These are phyloP conservation scores for Aechmea fasciata DNA, from an alignment of 176 grass and related monocot genomes.

Conservation along the genomic window DNA sequence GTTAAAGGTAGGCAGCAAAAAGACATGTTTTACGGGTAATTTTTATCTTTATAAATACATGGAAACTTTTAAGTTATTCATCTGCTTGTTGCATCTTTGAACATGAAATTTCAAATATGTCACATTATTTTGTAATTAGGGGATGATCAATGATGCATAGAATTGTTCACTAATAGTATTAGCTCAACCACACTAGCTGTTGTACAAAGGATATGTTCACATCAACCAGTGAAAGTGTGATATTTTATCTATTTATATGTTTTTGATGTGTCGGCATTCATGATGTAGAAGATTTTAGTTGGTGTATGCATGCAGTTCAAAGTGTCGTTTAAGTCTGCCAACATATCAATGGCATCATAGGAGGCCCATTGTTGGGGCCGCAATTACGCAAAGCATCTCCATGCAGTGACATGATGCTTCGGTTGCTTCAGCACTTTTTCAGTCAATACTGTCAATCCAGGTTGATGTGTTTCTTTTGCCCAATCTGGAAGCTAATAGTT, in stretches of 20 bases:
- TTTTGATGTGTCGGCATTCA: not conserved
- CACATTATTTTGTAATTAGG: not conserved
- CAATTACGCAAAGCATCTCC: too few species aligned
- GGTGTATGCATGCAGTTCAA: too few species aligned
- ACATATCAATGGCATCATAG: too few species aligned
- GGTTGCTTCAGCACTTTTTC: too few species aligned
- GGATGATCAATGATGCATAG: not conserved
- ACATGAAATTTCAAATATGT: not conserved
- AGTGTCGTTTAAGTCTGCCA: too few species aligned
- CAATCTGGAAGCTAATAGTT: too few species aligned
- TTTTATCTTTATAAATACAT: not conserved
- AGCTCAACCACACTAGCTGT: not conserved
- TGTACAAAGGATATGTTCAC: not conserved
- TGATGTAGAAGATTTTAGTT: not conserved
- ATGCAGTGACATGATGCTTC: too few species aligned
- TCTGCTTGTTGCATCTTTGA: too few species aligned
- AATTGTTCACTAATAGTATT: not conserved
- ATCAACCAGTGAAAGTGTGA: not conserved
- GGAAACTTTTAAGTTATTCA: too few species aligned
- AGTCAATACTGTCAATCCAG: too few species aligned
- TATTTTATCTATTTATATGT: not conserved
- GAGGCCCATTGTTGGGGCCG: too few species aligned
- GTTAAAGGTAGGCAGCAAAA: slow-evolving; percentile 48
- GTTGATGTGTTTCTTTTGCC: too few species aligned
- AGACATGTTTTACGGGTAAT: slow-evolving; percentile 8